Percentiles rank a stretch among this genome's conserved stretches.
Evolutionary conservation across 1,284 basidiomycete species (phyloP).

Genomic region (Apiotrichum sp.): DNA sequence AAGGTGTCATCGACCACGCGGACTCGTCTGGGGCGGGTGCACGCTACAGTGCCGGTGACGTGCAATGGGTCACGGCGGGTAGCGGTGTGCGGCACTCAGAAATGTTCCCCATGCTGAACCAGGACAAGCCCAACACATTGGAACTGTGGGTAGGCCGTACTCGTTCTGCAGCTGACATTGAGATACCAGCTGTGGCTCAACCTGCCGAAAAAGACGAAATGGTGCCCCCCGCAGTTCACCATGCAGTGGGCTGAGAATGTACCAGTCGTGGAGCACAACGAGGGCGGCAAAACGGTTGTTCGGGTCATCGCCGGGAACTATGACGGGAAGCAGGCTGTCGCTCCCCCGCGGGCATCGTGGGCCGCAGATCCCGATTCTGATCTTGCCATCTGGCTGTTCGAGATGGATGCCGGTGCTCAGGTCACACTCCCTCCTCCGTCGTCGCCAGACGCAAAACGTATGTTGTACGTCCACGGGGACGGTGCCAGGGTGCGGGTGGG

Average conservation of each 20-base stretch:
- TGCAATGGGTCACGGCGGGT: constrained; percentile 19
- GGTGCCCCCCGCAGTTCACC: constrained; percentile 10
- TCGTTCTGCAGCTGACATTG: background rate
- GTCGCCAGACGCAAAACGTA: constrained; percentile 3
- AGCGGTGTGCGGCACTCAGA: constrained; percentile 14
- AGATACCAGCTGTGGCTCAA: constrained; percentile 19
- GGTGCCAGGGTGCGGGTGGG: constrained; percentile 1
- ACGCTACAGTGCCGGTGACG: constrained; percentile 14
- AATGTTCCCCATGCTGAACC: constrained; percentile 16
- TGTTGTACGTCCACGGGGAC: constrained; percentile 14
- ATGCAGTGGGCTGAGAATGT: constrained; percentile 18
- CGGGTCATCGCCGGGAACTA: constrained; percentile 11
- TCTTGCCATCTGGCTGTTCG: constrained; percentile 13
- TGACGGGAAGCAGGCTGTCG: background rate
- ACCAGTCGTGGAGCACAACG: constrained; percentile 2
- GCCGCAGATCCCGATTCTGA: constrained; percentile 5
- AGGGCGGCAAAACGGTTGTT: background rate
- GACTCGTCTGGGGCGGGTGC: constrained; percentile 14
- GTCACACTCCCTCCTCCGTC: constrained; percentile 6
- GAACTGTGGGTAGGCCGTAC: constrained; percentile 1
- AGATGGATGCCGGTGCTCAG: constrained; percentile 6
- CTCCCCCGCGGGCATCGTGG: constrained; percentile 5
- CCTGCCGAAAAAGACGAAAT: constrained; percentile 11
- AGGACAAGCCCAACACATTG: constrained; percentile 7
- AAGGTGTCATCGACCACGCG: constrained; percentile 13